phyloP scores from a whole-genome alignment of 345 rosid genomes.

The Melastoma malabathricum region DNA sequence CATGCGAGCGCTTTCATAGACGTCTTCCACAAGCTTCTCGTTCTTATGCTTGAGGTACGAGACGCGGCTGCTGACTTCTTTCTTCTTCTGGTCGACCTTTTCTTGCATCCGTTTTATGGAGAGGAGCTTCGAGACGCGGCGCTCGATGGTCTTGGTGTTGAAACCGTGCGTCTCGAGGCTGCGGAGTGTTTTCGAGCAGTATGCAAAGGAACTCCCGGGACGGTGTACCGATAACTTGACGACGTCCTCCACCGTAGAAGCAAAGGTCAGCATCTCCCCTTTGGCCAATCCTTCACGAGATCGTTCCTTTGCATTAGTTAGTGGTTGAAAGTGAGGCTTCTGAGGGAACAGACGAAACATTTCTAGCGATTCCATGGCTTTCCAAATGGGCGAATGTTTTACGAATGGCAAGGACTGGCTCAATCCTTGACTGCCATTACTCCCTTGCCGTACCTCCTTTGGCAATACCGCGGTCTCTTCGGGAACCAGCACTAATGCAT shows the following conservation, averaged over 20 bases:
- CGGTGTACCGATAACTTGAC: conserved; percentile 11
- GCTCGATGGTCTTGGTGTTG: conserved; percentile 10
- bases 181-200: conserved; percentile 12
- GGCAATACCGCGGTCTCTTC: background rate
- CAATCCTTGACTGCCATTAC: background rate
- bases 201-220: conserved; percentile 3
- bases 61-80: conserved; percentile 4
- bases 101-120: conserved; percentile 15
- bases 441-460: background rate
- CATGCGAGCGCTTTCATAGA: conserved; percentile 6
- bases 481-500: background rate
- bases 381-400: conserved; percentile 12
- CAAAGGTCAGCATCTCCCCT: conserved; percentile 24
- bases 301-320: conserved; percentile 7
- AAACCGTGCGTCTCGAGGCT: conserved; percentile 22
- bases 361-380: conserved; percentile 17
- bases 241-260: conserved; percentile 9
- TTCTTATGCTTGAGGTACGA: conserved; percentile 4
- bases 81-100: conserved; percentile 6
- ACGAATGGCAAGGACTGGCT: conserved; percentile 8
- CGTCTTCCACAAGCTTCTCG: conserved; percentile 5
- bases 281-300: conserved; percentile 25
- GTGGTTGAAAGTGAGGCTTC: conserved; percentile 24
- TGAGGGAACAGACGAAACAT: conserved; percentile 20
- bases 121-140: conserved; percentile 8